Evolutionary conservation across 169 alveolate species (phyloP), one percentile per base, ranked within the genome.

Genomic region (Eimeria praecox): DNA sequence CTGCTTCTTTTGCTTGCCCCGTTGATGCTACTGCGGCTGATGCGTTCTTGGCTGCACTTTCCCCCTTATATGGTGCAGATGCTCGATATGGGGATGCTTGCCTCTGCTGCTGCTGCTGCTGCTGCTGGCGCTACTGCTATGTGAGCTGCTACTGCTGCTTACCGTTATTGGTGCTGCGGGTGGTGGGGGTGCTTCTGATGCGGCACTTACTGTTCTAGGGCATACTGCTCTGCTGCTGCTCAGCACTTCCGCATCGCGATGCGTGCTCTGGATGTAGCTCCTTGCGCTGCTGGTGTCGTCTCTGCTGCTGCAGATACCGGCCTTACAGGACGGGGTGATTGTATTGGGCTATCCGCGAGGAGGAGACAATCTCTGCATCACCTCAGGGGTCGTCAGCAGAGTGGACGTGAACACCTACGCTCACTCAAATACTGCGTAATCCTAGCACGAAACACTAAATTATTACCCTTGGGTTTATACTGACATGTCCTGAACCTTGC

Each of bases 311-410:
- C 95, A 91, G 95, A 82, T 97, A 33, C 98, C 98, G 1, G 95
- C 96, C 52, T 82, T 98, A 77, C 98, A 97, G 59, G 98, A 98
- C 90, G 97, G 96, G 12, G 98, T 98, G 40, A 95, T 97, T 9
- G 98, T 98, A 33, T 96, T 98, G 64, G 99, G 99, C 0, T 98
- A 98, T 83, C 99, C 99, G 35, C 96, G 98, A 27, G 99, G 99
- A 5, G 99, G 99, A 9, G 99, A 98, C 95, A 98, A 98, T 77
- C 95, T 98, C 71, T 98, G 98, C 95, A 97, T 98, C 66, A 98
- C 99, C 2, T 97, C 98, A 24, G 99, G 99, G 0, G 98, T 98
- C 1, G 98, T 98, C n/a, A 96, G 98, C 59, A 96, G 99, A 22
- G 97, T 98, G 38, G 99, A 98, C 73, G 98, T 98, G 82, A 97